Conservation (phyloP, 2,329 filamentous ascomycete genomes). For the Cytospora mali region DNA sequence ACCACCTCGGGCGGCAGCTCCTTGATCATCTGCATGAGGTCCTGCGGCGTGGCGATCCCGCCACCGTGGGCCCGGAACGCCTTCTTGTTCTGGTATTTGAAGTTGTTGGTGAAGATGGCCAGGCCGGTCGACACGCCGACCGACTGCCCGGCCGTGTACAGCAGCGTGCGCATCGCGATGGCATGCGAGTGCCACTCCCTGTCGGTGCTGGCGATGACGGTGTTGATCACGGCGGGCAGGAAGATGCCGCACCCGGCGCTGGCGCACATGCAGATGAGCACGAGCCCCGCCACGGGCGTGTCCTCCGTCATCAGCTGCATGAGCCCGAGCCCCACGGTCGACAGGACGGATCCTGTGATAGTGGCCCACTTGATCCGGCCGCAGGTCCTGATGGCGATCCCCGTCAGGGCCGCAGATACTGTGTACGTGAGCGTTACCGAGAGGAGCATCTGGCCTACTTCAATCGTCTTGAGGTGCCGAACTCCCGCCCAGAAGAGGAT, state of each 20-base stretch:
- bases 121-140: slow-evolving; percentile 22
- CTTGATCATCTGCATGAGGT: slow-evolving; percentile 17
- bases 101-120: slow-evolving; percentile 25
- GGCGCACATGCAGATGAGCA: slow-evolving; percentile 13
- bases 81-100: neutral
- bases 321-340: slow-evolving; percentile 9
- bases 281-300: neutral
- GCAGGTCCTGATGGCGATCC: slow-evolving; percentile 12
- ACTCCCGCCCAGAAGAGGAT: slow-evolving; percentile 25
- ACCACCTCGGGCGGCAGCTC: slow-evolving; percentile 2
- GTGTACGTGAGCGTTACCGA: slow-evolving; percentile 21
- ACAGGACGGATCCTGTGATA: slow-evolving; percentile 6
- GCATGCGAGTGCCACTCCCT: slow-evolving; percentile 22
- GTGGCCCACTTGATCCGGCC: slow-evolving; percentile 21
- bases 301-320: slow-evolving; percentile 21
- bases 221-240: slow-evolving; percentile 25
- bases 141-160: slow-evolving; percentile 25
- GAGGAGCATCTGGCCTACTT: slow-evolving; percentile 14
- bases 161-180: slow-evolving; percentile 21
- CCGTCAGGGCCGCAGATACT: slow-evolving; percentile 10
- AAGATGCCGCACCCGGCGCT: slow-evolving; percentile 22
- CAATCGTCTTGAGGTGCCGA: slow-evolving; percentile 3
- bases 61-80: neutral
- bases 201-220: slow-evolving; percentile 23
- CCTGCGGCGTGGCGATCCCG: slow-evolving; percentile 7